Evolutionary conservation across 2,329 filamentous ascomycete genomes (phyloP).

Genomic region (Ilyonectria sp.): DNA sequence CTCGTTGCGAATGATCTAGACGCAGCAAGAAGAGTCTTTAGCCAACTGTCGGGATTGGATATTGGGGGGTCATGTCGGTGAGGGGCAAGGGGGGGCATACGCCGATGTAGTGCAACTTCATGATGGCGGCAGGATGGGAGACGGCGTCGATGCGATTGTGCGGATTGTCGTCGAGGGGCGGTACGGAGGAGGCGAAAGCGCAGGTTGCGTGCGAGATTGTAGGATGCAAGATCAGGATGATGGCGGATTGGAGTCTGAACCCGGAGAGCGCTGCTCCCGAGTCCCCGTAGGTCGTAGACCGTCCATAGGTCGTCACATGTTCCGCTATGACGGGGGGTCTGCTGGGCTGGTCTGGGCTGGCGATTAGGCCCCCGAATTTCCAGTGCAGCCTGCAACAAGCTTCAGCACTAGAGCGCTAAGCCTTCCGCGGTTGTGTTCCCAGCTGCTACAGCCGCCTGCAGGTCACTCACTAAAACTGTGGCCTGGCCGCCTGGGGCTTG

Average conservation of each 20-base stretch:
- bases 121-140: slow-evolving; percentile 59
- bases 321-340: slow-evolving; percentile 43
- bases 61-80: slow-evolving; percentile 39
- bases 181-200: neutral
- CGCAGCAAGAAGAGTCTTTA: slow-evolving; percentile 41
- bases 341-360: slow-evolving; percentile 18
- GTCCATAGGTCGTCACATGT: slow-evolving; percentile 46
- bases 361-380: slow-evolving; percentile 29
- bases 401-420: slow-evolving; percentile 4
- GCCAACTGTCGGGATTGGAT: slow-evolving; percentile 32
- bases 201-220: slow-evolving; percentile 3
- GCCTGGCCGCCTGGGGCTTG: neutral
- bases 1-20: slow-evolving; percentile 86
- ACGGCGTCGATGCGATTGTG: slow-evolving; percentile 3
- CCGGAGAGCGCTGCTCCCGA: slow-evolving; percentile 32
- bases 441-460: neutral
- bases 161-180: neutral
- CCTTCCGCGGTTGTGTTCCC: neutral
- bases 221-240: slow-evolving; percentile 30
- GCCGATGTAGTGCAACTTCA: slow-evolving; percentile 92
- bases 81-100: slow-evolving; percentile 66
- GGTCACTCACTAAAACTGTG: neutral
- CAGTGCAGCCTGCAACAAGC: neutral
- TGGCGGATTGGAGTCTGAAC: slow-evolving; percentile 21
- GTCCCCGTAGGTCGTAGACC: slow-evolving; percentile 34